Evolutionary conservation across 768 basidiomycete genomes (phyloP).

Genomic region (Hericium alpestre): DNA sequence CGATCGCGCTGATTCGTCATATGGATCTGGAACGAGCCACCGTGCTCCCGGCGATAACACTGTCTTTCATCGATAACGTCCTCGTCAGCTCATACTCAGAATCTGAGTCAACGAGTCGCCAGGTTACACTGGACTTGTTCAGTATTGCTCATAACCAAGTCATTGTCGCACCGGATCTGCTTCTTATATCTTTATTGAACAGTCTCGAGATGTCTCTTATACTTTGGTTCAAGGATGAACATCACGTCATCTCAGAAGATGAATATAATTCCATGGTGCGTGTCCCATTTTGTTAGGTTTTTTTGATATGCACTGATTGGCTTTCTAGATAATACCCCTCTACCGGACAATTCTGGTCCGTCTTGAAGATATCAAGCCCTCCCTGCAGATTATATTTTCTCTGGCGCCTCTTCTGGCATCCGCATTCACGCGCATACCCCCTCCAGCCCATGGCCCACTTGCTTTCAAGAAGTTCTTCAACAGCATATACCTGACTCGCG

Average conservation of each 20-base stretch:
- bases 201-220: not conserved
- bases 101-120: not conserved
- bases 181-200: not conserved
- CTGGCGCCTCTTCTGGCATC: not conserved
- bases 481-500: not conserved
- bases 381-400: not conserved
- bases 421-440: not conserved
- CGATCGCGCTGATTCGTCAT: not conserved
- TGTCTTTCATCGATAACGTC: not conserved
- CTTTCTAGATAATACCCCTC: not conserved
- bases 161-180: not conserved
- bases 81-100: not conserved
- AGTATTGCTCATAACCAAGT: not conserved
- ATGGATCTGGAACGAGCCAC: not conserved
- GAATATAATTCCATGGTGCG: not conserved
- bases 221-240: not conserved
- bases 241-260: not conserved
- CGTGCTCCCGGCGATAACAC: not conserved
- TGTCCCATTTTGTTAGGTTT: not conserved
- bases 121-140: not conserved
- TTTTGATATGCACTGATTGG: not conserved
- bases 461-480: not conserved
- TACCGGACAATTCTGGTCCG: not conserved
- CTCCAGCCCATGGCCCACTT: not conserved
- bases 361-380: not conserved